Evolutionary conservation across 2,329 filamentous ascomycete genomes (phyloP).

Genomic region (Nannizzia gypsea): DNA sequence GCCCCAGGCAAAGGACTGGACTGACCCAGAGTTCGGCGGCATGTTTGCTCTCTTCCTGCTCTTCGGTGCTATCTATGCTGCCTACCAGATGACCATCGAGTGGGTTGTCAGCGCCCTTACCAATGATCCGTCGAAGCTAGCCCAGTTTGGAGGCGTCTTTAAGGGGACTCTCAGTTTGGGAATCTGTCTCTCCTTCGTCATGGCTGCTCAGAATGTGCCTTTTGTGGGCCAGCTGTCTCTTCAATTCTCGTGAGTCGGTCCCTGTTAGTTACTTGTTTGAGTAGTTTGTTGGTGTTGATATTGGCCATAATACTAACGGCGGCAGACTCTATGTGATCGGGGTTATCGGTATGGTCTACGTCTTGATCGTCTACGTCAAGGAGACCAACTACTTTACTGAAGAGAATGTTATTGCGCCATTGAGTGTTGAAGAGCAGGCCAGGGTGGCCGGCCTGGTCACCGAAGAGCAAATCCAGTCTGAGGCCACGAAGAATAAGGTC

Average conservation of each 20-base stretch:
- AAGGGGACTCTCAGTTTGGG: constrained; percentile 72
- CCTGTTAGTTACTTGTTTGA: too few relatives aligned
- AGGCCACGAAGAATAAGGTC: background rate
- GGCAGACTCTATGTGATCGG: background rate
- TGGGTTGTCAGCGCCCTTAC: constrained; percentile 75
- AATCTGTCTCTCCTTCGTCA: constrained; percentile 43
- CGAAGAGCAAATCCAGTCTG: background rate
- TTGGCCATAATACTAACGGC: background rate
- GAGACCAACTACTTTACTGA: background rate
- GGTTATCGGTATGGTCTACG: background rate
- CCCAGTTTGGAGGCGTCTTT: constrained; percentile 75
- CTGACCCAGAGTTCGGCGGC: constrained; percentile 12
- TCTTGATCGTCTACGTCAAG: background rate
- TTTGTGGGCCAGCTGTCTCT: background rate
- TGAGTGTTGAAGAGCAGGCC: background rate
- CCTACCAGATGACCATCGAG: constrained; percentile 62
- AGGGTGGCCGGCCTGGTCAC: background rate
- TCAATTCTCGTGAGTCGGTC: background rate
- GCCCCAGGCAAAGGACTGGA: constrained; percentile 10
- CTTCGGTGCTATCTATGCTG: constrained; percentile 75
- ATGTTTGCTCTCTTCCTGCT: constrained; percentile 32
- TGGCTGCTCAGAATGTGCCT: background rate
- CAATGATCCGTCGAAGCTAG: constrained; percentile 74
- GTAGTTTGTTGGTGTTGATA: too few relatives aligned
- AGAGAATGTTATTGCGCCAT: background rate